Evolutionary conservation across 768 basidiomycete species (phyloP), one percentile per base, ranked within the genome.

Genomic region (Auricularia sp.): DNA sequence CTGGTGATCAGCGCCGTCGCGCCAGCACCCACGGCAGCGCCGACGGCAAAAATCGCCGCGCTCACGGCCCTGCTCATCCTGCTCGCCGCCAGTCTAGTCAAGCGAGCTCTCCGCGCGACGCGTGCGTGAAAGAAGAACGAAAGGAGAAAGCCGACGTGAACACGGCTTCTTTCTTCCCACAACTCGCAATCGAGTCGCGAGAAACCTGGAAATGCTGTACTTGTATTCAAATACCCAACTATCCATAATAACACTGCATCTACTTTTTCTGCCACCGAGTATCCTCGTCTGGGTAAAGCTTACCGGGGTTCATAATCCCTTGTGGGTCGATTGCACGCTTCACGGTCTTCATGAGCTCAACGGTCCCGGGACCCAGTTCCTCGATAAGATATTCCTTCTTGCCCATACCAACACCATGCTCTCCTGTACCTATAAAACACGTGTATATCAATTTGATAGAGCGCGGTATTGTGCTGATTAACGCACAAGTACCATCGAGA

Each of bases 341-440:
- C 69, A 97, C 80, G n/a, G 80, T 83, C 77, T 84, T 85, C 93
- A 97, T 93, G 10, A 96, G 76, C 59, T 84, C 83, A 11, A 97
- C 87, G 0, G 93, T 95, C 3, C 85, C 87, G 58, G 77, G 78
- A 0, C 95, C 95, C 0, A 98, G 81, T 72, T 98, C 95, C n/a
- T 86, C 81, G 18, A 77, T 72, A 2, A 98, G 81, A 73, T 91
- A 96, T 70, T 88, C 75, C 69, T 85, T 88, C 77, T 94, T 94
- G 10, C 92, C 92, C 6, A 93, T 74, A 1, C 93, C 92, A 14
- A 94, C 87, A 0, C 92, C 92, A 72, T 94, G 92, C 72, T 94
- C 91, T 8, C 91, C 90, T 3, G 88, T 90, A 68, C 87, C 87
- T 90, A 66, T 10, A 63, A 62, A 29, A 29, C 29, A 29, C 29